Percentiles rank a stretch among this genome's conserved stretches.
These are phyloP conservation scores for Metschnikowia proteae DNA, from an alignment of 805 yeast species.

Conservation along the genomic window DNA sequence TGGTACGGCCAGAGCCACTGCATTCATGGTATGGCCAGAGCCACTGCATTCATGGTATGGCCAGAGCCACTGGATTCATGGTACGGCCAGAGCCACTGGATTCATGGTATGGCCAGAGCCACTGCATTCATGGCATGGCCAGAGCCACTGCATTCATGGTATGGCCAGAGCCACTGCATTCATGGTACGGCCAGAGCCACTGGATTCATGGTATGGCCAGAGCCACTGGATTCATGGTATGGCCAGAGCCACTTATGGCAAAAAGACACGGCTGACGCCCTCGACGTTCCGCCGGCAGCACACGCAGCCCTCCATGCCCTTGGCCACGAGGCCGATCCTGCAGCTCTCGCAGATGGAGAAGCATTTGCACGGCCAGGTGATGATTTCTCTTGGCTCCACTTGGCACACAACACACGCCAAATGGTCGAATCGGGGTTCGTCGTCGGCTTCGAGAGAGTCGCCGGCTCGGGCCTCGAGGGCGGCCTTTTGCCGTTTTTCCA, in stretches of 20 bases:
- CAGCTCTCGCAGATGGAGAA: constrained; percentile 85
- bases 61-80: too few species aligned
- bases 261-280: constrained; percentile 56
- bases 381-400: constrained; percentile 64
- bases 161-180: too few species aligned
- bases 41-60: too few species aligned
- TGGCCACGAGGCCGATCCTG: constrained; percentile 63
- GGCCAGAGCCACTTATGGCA: constrained; percentile 38
- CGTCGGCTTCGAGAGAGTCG: constrained; percentile 12
- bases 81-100: too few species aligned
- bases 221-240: too few species aligned
- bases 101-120: too few species aligned
- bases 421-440: constrained; percentile 29
- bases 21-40: too few species aligned
- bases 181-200: too few species aligned
- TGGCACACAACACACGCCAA: constrained; percentile 79
- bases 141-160: too few species aligned
- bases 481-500: constrained; percentile 11
- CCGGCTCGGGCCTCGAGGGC: neutral
- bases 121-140: too few species aligned
- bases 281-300: constrained; percentile 77
- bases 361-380: constrained; percentile 92
- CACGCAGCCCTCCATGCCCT: constrained; percentile 76
- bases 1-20: too few species aligned
- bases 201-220: too few species aligned